These are phyloP conservation scores for Medicago truncatula DNA, from an alignment of 306 rosid genomes.

Conservation along the genomic window MtrunA17r5.0-ANR NC_053045.1:44200501-44201000, in stretches of 20 bases:
- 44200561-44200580: slow-evolving; percentile 57
- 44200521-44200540: slow-evolving; percentile 31
- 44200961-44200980: not conserved
- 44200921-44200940: too few species aligned
- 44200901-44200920: too few species aligned
- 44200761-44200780: slow-evolving; percentile 93
- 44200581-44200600: slow-evolving; percentile 99
- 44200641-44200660: slow-evolving; percentile 64
- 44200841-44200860: slow-evolving; percentile 67
- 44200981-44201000: not conserved
- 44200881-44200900: not conserved
- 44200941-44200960: not conserved
- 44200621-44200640: slow-evolving; percentile 77
- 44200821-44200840: slow-evolving; percentile 96
- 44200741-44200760: slow-evolving; percentile 95
- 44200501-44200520: slow-evolving; percentile 7
- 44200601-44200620: slow-evolving; percentile 99
- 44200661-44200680: slow-evolving; percentile 98
- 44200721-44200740: slow-evolving; percentile 84
- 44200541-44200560: slow-evolving; percentile 50
- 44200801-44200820: slow-evolving; percentile 85
- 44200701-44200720: slow-evolving; percentile 98
- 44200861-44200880: too few species aligned
- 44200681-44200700: slow-evolving; percentile 98
- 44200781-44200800: slow-evolving; percentile 86